These are phyloP conservation scores for Nepenthes gracilis DNA, from an alignment of 148 eudicot genomes.

Conservation along the genomic window DNA sequence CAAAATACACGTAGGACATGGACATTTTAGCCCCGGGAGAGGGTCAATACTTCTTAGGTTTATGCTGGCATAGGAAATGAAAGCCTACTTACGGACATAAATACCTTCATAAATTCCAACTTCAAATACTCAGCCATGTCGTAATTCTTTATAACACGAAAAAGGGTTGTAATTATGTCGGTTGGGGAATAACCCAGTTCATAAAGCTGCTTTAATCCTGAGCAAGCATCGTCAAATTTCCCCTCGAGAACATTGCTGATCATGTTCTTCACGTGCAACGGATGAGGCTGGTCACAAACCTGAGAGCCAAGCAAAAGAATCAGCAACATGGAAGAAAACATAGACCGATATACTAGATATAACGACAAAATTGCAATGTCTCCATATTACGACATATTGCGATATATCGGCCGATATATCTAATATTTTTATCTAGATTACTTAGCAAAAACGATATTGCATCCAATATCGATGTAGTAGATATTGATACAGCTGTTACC, in stretches of 20 bases:
- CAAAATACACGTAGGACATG: too few relatives aligned
- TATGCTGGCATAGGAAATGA: too few relatives aligned
- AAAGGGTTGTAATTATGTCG: constrained; percentile 94
- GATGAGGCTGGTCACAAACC: constrained; percentile 99
- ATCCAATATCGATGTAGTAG: too few relatives aligned
- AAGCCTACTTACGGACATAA: not conserved
- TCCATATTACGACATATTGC: too few relatives aligned
- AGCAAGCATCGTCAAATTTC: constrained; percentile 82
- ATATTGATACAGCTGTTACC: too few relatives aligned
- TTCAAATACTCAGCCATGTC: constrained; percentile 96
- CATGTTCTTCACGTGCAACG: constrained; percentile 91
- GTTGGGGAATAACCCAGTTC: constrained; percentile 97
- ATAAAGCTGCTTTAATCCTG: constrained; percentile 80
- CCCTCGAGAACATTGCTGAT: constrained; percentile 76
- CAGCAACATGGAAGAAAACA: not conserved
- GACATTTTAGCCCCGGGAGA: too few relatives aligned
- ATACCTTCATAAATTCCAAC: constrained; percentile 96
- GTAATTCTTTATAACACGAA: constrained; percentile 88
- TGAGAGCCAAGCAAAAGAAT: constrained; percentile 15
- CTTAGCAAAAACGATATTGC: too few relatives aligned
- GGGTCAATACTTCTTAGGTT: too few relatives aligned
- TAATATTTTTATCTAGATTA: too few relatives aligned
- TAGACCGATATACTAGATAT: not conserved
- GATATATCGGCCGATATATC: too few relatives aligned
- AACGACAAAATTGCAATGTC: not conserved